phyloP scores from a whole-genome alignment of 805 yeast genomes.

The Grigorovia jiainica region DNA sequence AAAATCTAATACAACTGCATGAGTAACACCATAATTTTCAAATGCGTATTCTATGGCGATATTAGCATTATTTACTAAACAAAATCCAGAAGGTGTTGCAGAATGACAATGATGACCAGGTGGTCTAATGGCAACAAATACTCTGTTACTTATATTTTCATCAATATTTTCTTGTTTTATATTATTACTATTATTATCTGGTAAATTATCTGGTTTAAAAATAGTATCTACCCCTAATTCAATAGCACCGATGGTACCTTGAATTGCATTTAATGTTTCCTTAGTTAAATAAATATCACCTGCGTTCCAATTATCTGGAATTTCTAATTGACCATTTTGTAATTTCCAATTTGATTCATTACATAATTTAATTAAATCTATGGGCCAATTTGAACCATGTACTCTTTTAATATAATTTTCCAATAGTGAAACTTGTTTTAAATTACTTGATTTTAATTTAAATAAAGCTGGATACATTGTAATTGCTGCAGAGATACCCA shows the following conservation, averaged over 20 bases:
- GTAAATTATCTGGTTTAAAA: slow-evolving; percentile 24
- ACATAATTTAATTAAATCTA: slow-evolving; percentile 48
- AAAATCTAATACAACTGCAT: slow-evolving; percentile 72
- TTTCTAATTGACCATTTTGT: slow-evolving; percentile 49
- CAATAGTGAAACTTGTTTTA: slow-evolving; percentile 37
- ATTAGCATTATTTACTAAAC: slow-evolving; percentile 73
- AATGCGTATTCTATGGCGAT: slow-evolving; percentile 72
- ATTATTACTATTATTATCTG: no score
- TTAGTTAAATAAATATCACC: slow-evolving; percentile 73
- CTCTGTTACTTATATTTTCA: slow-evolving; percentile 32
- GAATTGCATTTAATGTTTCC: slow-evolving; percentile 57
- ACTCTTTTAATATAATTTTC: slow-evolving; percentile 56
- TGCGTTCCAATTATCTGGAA: slow-evolving; percentile 72
- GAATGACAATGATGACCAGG: slow-evolving; percentile 88
- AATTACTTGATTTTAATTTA: slow-evolving; percentile 33
- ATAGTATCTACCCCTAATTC: slow-evolving; percentile 59
- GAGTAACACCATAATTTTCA: slow-evolving; percentile 53
- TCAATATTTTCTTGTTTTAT: no score
- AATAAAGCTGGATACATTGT: slow-evolving; percentile 57
- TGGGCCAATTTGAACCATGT: slow-evolving; percentile 72
- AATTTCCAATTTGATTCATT: slow-evolving; percentile 47
- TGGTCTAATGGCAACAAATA: slow-evolving; percentile 65
- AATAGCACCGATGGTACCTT: slow-evolving; percentile 69
- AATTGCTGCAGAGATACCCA: slow-evolving; percentile 69
- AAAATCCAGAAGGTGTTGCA: slow-evolving; percentile 76